phyloP scores from a whole-genome alignment of 306 rosid genomes.

The Trifolium subterraneum region DNA sequence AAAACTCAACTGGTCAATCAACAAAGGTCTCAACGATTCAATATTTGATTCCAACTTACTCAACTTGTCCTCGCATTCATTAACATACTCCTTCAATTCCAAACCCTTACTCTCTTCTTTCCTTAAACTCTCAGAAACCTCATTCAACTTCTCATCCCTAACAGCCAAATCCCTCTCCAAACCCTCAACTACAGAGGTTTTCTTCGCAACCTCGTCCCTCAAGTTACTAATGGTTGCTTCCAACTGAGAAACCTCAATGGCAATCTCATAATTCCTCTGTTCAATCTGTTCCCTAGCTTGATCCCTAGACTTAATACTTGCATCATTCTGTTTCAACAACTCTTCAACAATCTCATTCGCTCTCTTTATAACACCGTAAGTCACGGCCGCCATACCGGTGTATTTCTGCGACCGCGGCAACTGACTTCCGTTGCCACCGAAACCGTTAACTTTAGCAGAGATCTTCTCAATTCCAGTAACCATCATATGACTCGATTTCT shows the following conservation, averaged over 20 bases:
- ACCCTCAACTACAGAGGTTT: constrained; percentile 55
- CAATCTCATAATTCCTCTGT: constrained; percentile 92
- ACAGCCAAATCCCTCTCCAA: constrained; percentile 65
- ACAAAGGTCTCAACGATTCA: constrained; percentile 75
- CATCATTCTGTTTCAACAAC: constrained; percentile 75
- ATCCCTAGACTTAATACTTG: constrained; percentile 69
- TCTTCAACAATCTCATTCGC: constrained; percentile 95
- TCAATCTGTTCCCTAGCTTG: constrained; percentile 94
- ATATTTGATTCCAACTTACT: constrained; percentile 52
- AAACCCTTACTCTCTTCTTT: constrained; percentile 59
- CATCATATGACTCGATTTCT: constrained; percentile 88
- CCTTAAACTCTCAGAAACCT: constrained; percentile 57
- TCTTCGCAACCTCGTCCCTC: constrained; percentile 82
- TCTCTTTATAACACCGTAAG: constrained; percentile 86
- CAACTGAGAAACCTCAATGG: constrained; percentile 94
- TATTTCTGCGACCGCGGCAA: constrained; percentile 78
- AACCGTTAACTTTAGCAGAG: constrained; percentile 73
- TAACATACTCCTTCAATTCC: constrained; percentile 64
- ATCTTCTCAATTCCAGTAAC: constrained; percentile 91
- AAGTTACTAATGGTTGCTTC: constrained; percentile 82
- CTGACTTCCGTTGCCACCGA: constrained; percentile 56
- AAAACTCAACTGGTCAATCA: constrained; percentile 76
- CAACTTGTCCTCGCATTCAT: constrained; percentile 75
- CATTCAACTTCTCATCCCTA: constrained; percentile 65
- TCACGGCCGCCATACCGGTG: constrained; percentile 78